Percentiles rank a stretch among this genome's conserved stretches.
Conservation (phyloP, 1,284 basidiomycete genomes). For the Crucibulum parvulum region DNA sequence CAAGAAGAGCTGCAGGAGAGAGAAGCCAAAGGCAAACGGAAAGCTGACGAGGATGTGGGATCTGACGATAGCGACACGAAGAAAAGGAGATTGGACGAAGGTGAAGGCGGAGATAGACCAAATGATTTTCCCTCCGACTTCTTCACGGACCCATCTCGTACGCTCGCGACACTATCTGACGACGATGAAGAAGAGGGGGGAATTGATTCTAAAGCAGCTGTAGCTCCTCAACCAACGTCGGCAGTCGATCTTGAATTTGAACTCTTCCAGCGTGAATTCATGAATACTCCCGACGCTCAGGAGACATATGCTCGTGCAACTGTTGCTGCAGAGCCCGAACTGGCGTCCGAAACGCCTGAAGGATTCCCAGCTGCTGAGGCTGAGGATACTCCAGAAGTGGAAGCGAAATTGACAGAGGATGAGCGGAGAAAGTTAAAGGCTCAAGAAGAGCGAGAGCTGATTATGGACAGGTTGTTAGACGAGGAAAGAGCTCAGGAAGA, state of each 20-base stretch:
- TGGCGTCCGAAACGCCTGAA: conserved; percentile 50
- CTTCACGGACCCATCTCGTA: conserved; percentile 77
- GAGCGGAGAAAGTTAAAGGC: conserved; percentile 56
- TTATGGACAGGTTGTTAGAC: conserved; percentile 81
- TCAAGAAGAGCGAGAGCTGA: conserved; percentile 78
- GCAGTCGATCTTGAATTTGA: conserved; percentile 72
- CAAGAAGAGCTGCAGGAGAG: conserved; percentile 32
- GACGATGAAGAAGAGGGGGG: conserved; percentile 48
- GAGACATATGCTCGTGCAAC: conserved; percentile 75
- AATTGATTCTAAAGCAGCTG: neutral
- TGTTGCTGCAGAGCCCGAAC: conserved; percentile 69
- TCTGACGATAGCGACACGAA: conserved; percentile 12
- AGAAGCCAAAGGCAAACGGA: conserved; percentile 34
- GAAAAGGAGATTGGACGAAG: conserved; percentile 19
- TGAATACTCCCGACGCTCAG: conserved; percentile 45
- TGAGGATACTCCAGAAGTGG: conserved; percentile 28
- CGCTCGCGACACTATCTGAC: conserved; percentile 46
- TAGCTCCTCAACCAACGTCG: conserved; percentile 24
- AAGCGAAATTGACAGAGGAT: conserved; percentile 48
- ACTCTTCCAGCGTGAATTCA: conserved; percentile 68
- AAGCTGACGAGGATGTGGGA: conserved; percentile 22
- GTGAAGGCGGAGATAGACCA: neutral
- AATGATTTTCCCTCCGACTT: conserved; percentile 70
- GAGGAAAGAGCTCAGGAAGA: conserved; percentile 86
- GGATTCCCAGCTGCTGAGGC: conserved; percentile 56